These are phyloP conservation scores for Monsonia emarginata DNA, from an alignment of 441 rosid species.

Conservation along the genomic window DNA sequence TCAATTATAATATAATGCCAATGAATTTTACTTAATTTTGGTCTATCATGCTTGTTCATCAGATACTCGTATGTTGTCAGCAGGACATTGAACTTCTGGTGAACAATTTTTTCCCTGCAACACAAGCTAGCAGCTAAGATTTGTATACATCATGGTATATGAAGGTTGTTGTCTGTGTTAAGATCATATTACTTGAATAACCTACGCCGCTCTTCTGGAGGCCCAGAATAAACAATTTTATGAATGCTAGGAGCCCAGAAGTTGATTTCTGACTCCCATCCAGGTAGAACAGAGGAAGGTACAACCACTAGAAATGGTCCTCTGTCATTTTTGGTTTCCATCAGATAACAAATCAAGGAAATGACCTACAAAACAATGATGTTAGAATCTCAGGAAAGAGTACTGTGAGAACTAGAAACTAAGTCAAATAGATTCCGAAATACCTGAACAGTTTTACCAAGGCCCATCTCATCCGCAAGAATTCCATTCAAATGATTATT, in stretches of 20 bases:
- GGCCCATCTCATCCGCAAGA: slow-evolving; percentile 98
- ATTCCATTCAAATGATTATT: slow-evolving; percentile 88
- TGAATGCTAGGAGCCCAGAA: slow-evolving; percentile 78
- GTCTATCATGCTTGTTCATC: slow-evolving; percentile 96
- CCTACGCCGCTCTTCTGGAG: slow-evolving; percentile 86
- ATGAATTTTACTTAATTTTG: slow-evolving; percentile 72
- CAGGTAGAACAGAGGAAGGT: slow-evolving; percentile 88
- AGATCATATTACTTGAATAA: slow-evolving; percentile 61
- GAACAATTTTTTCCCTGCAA: slow-evolving; percentile 82
- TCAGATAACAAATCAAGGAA: slow-evolving; percentile 80
- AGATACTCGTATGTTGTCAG: slow-evolving; percentile 88
- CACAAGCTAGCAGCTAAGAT: slow-evolving; percentile 18
- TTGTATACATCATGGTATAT: slow-evolving; percentile 7
- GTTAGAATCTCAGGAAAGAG: slow-evolving; percentile 9
- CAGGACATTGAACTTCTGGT: slow-evolving; percentile 79
- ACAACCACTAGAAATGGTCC: slow-evolving; percentile 95
- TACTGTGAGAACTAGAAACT: slow-evolving; percentile 3
- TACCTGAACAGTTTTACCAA: slow-evolving; percentile 97
- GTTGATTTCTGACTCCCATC: slow-evolving; percentile 82
- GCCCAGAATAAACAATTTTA: slow-evolving; percentile 74
- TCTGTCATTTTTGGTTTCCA: slow-evolving; percentile 87
- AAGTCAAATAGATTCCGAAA: slow-evolving; percentile 14
- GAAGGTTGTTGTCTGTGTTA: slow-evolving; percentile 11
- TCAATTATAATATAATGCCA: slow-evolving; percentile 94
- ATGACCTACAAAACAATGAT: slow-evolving; percentile 46